Evolutionary conservation across 108 stramenopile species (phyloP), one percentile per base, ranked within the genome.

Genomic region (Skeletonema grethae): DNA sequence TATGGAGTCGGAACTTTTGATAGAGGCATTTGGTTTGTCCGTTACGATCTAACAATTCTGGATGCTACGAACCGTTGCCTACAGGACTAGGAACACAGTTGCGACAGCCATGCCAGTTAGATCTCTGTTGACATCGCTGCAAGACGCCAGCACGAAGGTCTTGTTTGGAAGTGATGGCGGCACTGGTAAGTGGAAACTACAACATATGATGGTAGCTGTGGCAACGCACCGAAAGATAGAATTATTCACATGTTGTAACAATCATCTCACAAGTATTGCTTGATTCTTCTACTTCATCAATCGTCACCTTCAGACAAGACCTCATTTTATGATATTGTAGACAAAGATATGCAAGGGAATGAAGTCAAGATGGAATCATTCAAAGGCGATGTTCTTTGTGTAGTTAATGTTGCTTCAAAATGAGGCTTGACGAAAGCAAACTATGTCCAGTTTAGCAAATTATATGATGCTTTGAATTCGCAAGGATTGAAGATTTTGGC

Each of bases 401-500:
- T 92, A 16, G 91, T 92, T 15, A 92, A 92, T 53, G 91, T 92
- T 22, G 91, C 91, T 36, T 87, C 87, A 4, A 86, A 90, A 83
- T 86, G 78, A 82, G 82, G 79, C 10, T 59, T 79, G 32, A 83
- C 82, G 22, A 83, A 83, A 71, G 56, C 63, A 50, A 77, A 83
- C 70, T 83, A 83, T 73, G 75, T 66, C 78, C 74, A 83, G 63
- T 76, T 83, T 36, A 46, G 63, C 12, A 79, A 77, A 61, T 31
- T 83, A 4, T 76, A 65, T 68, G 90, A 93, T 67, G 82, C 85
- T 24, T 88, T 76, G 65, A 75, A 70, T 41, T 48, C 31, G 5
- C 73, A 70, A 70, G 88, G 87, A 0, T 71, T 93, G 60, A 82
- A 89, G 45, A 75, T 93, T 67, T 77, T 90, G 4, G 92, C 92